A percentile compares a stretch with the other conserved stretches of the same genome.
These are phyloP conservation scores for Lactarius akahatsu DNA, from an alignment of 768 basidiomycete genomes.

Conservation along the genomic window DNA sequence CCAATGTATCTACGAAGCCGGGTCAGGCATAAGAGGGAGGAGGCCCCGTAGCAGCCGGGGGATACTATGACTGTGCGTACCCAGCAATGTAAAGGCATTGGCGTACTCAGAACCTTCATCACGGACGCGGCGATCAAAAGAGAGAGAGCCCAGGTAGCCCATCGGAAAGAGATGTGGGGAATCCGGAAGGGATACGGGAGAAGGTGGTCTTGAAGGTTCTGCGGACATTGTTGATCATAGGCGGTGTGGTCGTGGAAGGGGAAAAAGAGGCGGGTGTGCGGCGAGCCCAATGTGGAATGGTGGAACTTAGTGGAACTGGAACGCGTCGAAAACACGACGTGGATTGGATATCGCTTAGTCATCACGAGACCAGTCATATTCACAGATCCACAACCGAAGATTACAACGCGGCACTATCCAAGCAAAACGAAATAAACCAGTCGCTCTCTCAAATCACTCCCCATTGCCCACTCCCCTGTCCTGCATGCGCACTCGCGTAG, in stretches of 20 bases:
- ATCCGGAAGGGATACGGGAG: slow-evolving; percentile 36
- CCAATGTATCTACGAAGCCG: slow-evolving; percentile 72
- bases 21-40: slow-evolving; percentile 14
- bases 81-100: slow-evolving; percentile 82
- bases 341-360: slow-evolving; percentile 12
- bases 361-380: slow-evolving; percentile 2
- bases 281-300: not conserved
- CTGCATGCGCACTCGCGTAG: slow-evolving; percentile 19
- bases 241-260: slow-evolving; percentile 20
- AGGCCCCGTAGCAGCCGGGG: slow-evolving; percentile 28
- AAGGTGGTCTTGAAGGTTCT: slow-evolving; percentile 40
- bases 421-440: not conserved
- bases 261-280: slow-evolving; percentile 5
- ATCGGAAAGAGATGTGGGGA: slow-evolving; percentile 33
- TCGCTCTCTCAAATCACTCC: slow-evolving; percentile 15
- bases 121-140: slow-evolving; percentile 71
- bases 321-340: slow-evolving; percentile 1
- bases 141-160: slow-evolving; percentile 57
- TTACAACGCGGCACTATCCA: not conserved
- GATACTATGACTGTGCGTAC: slow-evolving; percentile 39
- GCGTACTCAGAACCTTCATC: slow-evolving; percentile 78
- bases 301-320: not conserved
- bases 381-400: not conserved
- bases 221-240: slow-evolving; percentile 30
- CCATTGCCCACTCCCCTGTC: slow-evolving; percentile 24